A percentile compares a stretch with the other conserved stretches of the same genome.
Evolutionary conservation across 768 basidiomycete species (phyloP).

Genomic region (Trametes maxima): DNA sequence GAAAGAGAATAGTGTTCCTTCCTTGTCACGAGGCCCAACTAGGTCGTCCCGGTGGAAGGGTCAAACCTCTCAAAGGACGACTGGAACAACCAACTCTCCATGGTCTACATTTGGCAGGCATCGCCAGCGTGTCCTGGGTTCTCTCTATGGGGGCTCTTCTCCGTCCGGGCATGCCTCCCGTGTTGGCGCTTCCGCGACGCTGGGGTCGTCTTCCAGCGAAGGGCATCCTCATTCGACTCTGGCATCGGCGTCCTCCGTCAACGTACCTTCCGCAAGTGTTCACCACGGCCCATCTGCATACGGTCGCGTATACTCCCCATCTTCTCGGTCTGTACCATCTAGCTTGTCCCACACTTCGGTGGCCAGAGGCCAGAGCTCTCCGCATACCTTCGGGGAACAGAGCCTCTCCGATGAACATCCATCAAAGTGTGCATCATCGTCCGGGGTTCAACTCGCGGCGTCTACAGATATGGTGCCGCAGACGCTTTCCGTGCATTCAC

Average conservation of each 20-base stretch:
- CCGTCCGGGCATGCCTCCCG: constrained; percentile 16
- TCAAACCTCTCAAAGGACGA: background rate
- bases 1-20: constrained; percentile 13
- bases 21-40: background rate
- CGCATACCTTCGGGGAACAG: background rate
- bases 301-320: background rate
- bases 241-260: constrained; percentile 3
- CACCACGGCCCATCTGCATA: background rate
- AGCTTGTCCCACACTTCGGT: background rate
- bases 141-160: background rate
- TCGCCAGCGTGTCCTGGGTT: background rate
- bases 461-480: background rate
- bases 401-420: background rate
- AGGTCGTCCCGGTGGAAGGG: background rate
- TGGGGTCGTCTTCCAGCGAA: constrained; percentile 15
- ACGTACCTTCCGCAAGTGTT: background rate
- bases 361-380: background rate
- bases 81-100: constrained; percentile 9
- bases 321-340: background rate
- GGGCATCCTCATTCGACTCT: constrained; percentile 2
- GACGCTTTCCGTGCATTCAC: background rate
- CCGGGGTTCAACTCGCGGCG: background rate
- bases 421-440: background rate
- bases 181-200: constrained; percentile 10
- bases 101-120: constrained; percentile 29